These are phyloP conservation scores for Trametes hirsuta DNA, from an alignment of 1,284 basidiomycete species.

Conservation along the genomic window DNA sequence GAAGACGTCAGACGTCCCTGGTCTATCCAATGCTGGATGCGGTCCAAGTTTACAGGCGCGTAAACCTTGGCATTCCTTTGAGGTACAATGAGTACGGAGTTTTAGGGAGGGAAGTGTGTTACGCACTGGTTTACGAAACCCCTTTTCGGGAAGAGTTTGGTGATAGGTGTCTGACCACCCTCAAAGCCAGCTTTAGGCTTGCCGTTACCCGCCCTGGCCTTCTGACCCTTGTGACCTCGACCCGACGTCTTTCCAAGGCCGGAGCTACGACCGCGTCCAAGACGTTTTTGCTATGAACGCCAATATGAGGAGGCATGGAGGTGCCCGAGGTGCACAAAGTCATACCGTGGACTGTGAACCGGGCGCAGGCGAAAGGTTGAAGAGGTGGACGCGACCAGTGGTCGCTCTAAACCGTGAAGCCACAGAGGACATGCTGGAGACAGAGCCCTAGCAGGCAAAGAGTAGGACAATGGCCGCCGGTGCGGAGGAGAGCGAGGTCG, in stretches of 20 bases:
- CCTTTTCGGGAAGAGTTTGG: constrained; percentile 90
- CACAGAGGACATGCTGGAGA: constrained; percentile 15
- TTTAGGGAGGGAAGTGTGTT: neutral
- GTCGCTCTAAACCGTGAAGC: constrained; percentile 26
- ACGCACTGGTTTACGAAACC: constrained; percentile 93
- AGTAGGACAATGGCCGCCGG: neutral
- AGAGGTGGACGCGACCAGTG: constrained; percentile 27
- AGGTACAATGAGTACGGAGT: neutral
- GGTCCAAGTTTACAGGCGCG: constrained; percentile 86
- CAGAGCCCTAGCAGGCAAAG: neutral
- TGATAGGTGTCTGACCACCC: constrained; percentile 95
- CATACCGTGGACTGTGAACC: constrained; percentile 67
- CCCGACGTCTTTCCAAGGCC: constrained; percentile 92
- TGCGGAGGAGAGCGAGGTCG: neutral
- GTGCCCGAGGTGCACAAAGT: neutral
- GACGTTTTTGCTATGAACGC: constrained; percentile 78
- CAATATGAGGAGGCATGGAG: constrained; percentile 5
- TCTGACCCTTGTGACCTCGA: constrained; percentile 95
- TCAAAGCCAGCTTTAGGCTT: constrained; percentile 87
- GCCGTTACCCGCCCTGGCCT: constrained; percentile 90
- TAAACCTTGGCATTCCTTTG: constrained; percentile 72
- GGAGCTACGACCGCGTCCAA: constrained; percentile 92
- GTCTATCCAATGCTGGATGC: constrained; percentile 91
- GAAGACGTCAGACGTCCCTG: constrained; percentile 81
- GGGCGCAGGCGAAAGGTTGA: constrained; percentile 61